These are phyloP conservation scores for Puccinellia tenuiflora DNA, from an alignment of 176 grass and related monocot genomes.

Conservation along the genomic window DNA sequence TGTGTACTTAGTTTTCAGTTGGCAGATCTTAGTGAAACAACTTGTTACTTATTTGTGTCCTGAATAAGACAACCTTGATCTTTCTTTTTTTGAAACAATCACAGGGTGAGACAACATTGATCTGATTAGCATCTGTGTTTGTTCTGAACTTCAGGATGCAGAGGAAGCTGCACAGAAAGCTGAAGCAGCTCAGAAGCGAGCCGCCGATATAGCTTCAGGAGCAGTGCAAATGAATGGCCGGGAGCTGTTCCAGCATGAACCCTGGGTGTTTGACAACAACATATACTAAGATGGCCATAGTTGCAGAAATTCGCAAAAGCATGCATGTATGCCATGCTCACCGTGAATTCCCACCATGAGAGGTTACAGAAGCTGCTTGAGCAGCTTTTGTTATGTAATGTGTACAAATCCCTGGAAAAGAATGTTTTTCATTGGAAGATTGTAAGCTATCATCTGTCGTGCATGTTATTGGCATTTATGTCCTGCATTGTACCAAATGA, in stretches of 20 bases:
- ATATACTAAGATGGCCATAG: constrained; percentile 38
- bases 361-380: background rate
- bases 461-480: background rate
- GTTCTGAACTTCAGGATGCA: constrained; percentile 39
- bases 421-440: too few species aligned
- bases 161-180: constrained; percentile 48
- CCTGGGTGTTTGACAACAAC: constrained; percentile 76
- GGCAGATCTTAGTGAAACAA: background rate
- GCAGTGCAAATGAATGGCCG: constrained; percentile 73
- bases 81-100: too few species aligned
- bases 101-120: background rate
- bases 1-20: background rate
- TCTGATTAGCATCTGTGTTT: background rate
- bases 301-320: background rate
- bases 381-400: background rate
- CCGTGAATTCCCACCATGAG: background rate
- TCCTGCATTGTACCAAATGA: background rate
- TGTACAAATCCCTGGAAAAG: background rate
- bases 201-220: constrained; percentile 45
- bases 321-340: background rate
- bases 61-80: background rate
- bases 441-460: too few species aligned
- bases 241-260: constrained; percentile 75
- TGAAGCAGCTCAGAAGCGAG: constrained; percentile 60
- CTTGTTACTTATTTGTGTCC: background rate